phyloP scores from a whole-genome alignment of 2,329 filamentous ascomycete genomes.

The Fusarium euwallaceae region DNA sequence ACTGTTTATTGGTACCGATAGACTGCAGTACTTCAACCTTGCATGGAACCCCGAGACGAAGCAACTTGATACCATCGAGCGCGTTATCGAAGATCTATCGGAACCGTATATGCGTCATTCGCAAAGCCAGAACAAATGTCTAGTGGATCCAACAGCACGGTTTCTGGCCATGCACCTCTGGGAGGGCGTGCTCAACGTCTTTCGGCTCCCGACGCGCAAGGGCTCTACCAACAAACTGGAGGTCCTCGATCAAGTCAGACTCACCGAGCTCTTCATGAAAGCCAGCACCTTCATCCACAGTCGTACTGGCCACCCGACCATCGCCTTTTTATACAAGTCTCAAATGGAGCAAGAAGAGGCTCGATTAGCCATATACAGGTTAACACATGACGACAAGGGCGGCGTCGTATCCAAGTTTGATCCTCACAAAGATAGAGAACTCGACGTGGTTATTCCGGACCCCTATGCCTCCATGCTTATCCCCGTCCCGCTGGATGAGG shows the following conservation, averaged over 20 bases:
- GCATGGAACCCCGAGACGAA: slow-evolving; percentile 77
- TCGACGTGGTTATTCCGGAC: slow-evolving; percentile 66
- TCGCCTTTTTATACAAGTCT: slow-evolving; percentile 71
- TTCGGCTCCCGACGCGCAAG: slow-evolving; percentile 64
- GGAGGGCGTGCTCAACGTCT: slow-evolving; percentile 70
- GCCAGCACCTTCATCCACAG: slow-evolving; percentile 69
- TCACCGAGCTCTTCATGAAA: slow-evolving; percentile 72
- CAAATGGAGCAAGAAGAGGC: slow-evolving; percentile 66
- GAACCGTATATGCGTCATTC: slow-evolving; percentile 79
- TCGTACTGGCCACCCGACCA: slow-evolving; percentile 68
- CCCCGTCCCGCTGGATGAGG: slow-evolving; percentile 69
- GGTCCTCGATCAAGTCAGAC: slow-evolving; percentile 66
- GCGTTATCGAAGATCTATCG: slow-evolving; percentile 65
- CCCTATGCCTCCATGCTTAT: slow-evolving; percentile 72
- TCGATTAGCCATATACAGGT: slow-evolving; percentile 69
- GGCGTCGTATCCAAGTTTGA: slow-evolving; percentile 68
- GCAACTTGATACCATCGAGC: slow-evolving; percentile 65
- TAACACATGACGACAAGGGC: slow-evolving; percentile 71
- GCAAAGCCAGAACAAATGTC: slow-evolving; percentile 84
- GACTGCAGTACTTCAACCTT: slow-evolving; percentile 90
- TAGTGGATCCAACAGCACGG: slow-evolving; percentile 83
- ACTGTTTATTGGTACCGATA: slow-evolving; percentile 92
- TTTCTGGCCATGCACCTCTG: slow-evolving; percentile 71
- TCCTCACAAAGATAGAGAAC: slow-evolving; percentile 66
- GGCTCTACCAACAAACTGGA: slow-evolving; percentile 59